phyloP scores from a whole-genome alignment of 1,284 basidiomycete genomes.

The Apiotrichum gamsii region DNA sequence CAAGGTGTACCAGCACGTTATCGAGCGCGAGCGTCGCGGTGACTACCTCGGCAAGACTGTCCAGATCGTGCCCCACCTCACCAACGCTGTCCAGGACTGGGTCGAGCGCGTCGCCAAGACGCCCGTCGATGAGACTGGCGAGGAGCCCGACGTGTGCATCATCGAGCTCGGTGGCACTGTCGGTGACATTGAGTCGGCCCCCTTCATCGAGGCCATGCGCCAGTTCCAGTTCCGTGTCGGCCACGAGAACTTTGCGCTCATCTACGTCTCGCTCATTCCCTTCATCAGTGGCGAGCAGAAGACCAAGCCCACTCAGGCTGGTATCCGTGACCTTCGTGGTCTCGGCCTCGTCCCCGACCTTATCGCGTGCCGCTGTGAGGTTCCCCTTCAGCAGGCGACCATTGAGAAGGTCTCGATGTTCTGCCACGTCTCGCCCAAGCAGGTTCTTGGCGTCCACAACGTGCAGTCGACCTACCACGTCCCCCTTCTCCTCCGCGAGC shows the following conservation, averaged over 20 bases:
- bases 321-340: constrained; percentile 87
- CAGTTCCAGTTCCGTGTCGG: constrained; percentile 99
- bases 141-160: constrained; percentile 94
- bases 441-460: constrained; percentile 95
- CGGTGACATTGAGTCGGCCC: constrained; percentile 92
- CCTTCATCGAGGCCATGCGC: constrained; percentile 97
- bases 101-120: constrained; percentile 89
- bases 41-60: constrained; percentile 98
- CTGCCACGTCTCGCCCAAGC: constrained; percentile 89
- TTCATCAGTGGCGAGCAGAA: constrained; percentile 99
- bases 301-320: constrained; percentile 98
- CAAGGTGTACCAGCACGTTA: constrained; percentile 95
- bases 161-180: constrained; percentile 97
- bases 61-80: constrained; percentile 94
- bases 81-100: constrained; percentile 98
- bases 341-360: constrained; percentile 90
- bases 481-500: constrained; percentile 82
- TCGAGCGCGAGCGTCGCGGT: constrained; percentile 93
- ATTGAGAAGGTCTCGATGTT: constrained; percentile 99
- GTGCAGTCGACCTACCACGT: constrained; percentile 97
- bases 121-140: constrained; percentile 88
- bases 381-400: constrained; percentile 68
- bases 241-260: constrained; percentile 91
- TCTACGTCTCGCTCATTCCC: constrained; percentile 96
- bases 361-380: constrained; percentile 78